Evolutionary conservation across 331 rosid genomes (phyloP).

Genomic region (Phaseolus coccineus): DNA sequence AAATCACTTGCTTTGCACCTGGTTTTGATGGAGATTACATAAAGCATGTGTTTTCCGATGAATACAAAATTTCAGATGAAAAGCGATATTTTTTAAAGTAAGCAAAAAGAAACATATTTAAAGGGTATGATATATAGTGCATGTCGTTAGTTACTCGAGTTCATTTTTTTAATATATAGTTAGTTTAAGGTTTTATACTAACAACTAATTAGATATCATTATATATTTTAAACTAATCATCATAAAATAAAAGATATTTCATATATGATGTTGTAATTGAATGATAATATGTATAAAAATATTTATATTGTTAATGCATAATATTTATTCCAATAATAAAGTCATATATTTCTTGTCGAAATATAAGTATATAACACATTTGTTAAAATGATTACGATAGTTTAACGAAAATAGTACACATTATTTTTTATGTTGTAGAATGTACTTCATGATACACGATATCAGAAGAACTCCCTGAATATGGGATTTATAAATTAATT

Average conservation of each 20-base stretch:
- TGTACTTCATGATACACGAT: background rate
- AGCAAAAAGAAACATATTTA: background rate
- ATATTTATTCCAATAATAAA: too few relatives aligned
- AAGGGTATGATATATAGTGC: background rate
- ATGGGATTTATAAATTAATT: conserved; percentile 7
- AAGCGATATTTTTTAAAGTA: conserved; percentile 17
- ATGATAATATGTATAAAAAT: too few relatives aligned
- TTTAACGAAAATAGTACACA: background rate
- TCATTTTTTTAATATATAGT: background rate
- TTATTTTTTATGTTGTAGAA: background rate
- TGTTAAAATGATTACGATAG: background rate
- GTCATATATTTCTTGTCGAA: background rate
- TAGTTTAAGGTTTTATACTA: background rate
- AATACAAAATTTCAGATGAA: conserved; percentile 25
- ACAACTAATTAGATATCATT: too few relatives aligned
- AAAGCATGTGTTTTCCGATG: conserved; percentile 13
- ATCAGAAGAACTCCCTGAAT: background rate
- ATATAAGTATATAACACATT: too few relatives aligned
- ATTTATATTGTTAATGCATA: too few relatives aligned
- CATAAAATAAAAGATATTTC: too few relatives aligned
- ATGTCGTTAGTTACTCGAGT: background rate
- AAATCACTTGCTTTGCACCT: conserved; percentile 18
- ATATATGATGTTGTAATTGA: too few relatives aligned
- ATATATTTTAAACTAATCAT: too few relatives aligned
- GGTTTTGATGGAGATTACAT: conserved; percentile 30